These are phyloP conservation scores for Populus pruinosa DNA, from an alignment of 345 rosid genomes.

Conservation along the genomic window DNA sequence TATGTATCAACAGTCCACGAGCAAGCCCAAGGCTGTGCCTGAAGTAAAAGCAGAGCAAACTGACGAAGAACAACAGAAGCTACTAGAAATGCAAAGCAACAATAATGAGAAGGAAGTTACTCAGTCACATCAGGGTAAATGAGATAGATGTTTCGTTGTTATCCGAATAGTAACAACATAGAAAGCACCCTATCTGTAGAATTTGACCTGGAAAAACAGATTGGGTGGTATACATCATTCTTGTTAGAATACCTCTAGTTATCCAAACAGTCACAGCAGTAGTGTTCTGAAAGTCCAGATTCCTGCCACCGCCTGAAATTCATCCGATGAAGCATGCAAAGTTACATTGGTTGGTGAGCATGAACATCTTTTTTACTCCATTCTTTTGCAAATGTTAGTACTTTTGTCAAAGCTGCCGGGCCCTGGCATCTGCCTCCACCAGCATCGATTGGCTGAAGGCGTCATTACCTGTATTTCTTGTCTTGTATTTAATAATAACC, in stretches of 20 bases:
- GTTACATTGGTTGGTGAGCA: background rate
- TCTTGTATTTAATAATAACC: too few relatives aligned
- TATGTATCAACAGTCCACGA: conserved; percentile 83
- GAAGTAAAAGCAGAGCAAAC: conserved; percentile 37
- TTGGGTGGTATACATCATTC: background rate
- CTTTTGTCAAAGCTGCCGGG: background rate
- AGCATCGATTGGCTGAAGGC: background rate
- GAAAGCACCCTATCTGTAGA: background rate
- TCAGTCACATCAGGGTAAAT: conserved; percentile 14
- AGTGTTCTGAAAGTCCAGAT: background rate
- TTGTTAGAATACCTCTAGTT: background rate
- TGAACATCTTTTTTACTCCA: background rate
- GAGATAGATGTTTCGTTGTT: background rate
- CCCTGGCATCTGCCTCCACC: background rate
- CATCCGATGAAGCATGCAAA: background rate
- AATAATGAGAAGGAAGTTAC: conserved; percentile 27
- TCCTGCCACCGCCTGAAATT: background rate
- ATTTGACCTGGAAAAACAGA: background rate
- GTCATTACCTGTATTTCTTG: background rate
- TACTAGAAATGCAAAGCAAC: conserved; percentile 68
- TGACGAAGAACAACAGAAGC: conserved; percentile 67
- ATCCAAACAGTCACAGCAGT: background rate
- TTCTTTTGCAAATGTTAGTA: background rate
- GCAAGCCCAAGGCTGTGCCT: conserved; percentile 53
- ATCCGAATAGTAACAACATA: too few relatives aligned